These are phyloP conservation scores for Pelargonium myrrhifolium DNA, from an alignment of 441 rosid species.

Conservation along the genomic window DNA sequence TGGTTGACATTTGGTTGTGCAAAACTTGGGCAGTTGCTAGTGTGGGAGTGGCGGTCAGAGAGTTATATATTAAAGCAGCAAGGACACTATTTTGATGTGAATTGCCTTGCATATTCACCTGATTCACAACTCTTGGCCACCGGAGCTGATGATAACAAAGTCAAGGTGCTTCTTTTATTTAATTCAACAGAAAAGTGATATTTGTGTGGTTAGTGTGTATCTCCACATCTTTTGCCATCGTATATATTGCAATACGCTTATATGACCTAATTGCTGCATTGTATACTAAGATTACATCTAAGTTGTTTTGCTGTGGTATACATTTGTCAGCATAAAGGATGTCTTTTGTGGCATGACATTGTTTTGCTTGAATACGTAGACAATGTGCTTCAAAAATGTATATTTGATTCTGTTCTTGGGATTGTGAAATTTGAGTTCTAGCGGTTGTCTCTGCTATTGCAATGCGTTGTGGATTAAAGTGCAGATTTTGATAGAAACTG, in stretches of 20 bases:
- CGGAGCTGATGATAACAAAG: conserved; percentile 97
- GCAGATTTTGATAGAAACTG: neutral
- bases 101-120: conserved; percentile 83
- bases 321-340: neutral
- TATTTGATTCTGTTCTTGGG: neutral
- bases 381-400: neutral
- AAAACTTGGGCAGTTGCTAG: conserved; percentile 57
- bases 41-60: conserved; percentile 95
- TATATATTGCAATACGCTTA: no score
- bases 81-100: conserved; percentile 92
- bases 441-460: neutral
- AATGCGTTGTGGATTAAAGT: neutral
- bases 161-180: conserved; percentile 48
- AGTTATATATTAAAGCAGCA: conserved; percentile 94
- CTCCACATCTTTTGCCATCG: neutral
- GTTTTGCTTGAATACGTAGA: neutral
- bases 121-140: conserved; percentile 95
- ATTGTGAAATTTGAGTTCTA: neutral
- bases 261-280: neutral
- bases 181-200: neutral
- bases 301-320: neutral
- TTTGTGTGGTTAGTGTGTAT: neutral
- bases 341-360: neutral
- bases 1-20: conserved; percentile 97
- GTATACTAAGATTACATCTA: neutral